Conservation (phyloP, 2,329 filamentous ascomycete genomes). For the Diaporthe caulivora region DNA sequence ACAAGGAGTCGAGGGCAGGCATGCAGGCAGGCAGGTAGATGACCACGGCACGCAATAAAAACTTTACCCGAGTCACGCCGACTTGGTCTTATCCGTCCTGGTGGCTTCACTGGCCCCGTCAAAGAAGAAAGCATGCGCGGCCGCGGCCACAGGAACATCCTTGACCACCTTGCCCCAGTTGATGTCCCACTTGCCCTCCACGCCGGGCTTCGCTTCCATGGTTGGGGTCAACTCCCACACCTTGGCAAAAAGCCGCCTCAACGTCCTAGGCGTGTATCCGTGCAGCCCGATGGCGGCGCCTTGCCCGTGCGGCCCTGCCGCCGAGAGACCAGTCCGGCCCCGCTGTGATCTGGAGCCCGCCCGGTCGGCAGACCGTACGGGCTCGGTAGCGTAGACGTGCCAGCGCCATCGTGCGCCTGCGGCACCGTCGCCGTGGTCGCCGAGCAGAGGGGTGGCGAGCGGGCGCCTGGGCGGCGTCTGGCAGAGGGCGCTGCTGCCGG, state of each 20-base stretch:
- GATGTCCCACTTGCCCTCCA: constrained; percentile 48
- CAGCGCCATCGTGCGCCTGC: constrained; percentile 54
- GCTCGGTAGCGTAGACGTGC: constrained; percentile 55
- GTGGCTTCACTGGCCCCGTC: constrained; percentile 51
- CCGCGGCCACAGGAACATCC: constrained; percentile 47
- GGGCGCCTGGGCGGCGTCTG: constrained; percentile 52
- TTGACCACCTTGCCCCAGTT: constrained; percentile 59
- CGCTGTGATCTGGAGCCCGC: constrained; percentile 50
- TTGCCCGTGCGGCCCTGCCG: constrained; percentile 51
- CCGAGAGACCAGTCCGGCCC: constrained; percentile 51
- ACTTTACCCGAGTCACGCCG: not conserved
- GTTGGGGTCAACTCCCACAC: constrained; percentile 60
- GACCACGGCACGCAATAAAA: not conserved
- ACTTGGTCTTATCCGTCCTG: constrained; percentile 1
- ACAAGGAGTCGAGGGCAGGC: not conserved
- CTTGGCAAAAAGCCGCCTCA: constrained; percentile 61
- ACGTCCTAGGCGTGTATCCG: constrained; percentile 54
- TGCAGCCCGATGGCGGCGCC: constrained; percentile 50
- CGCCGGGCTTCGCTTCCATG: constrained; percentile 50
- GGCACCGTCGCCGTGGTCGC: not conserved
- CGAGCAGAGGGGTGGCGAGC: constrained; percentile 42
- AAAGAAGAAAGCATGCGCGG: constrained; percentile 60
- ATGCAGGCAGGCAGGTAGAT: not conserved
- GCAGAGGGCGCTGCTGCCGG: constrained; percentile 50
- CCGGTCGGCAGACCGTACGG: constrained; percentile 55